Evolutionary conservation across 106 monocot genomes (phyloP), one percentile per base, ranked within the genome.

Genomic region (Dendrobium chrysotoxum): DNA sequence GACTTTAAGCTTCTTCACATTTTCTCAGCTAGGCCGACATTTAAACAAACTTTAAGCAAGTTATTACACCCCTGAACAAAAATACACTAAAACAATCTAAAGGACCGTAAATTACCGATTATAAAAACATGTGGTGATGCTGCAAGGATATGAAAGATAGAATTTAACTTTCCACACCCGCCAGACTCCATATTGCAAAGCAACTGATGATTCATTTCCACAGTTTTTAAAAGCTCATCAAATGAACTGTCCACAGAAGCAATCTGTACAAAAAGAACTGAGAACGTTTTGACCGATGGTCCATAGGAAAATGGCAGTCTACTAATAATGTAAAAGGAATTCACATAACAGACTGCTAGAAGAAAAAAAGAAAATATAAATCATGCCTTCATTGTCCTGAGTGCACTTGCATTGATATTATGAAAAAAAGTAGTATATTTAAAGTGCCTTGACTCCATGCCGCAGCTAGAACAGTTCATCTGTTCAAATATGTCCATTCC

Each of bases 371-470:
- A 72, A 64, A 21, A 61, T 35, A 47, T 2, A 40, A 54, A 38
- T 78, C 83, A 76, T 86, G 84, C 97, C 97, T 97, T 97, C 75
- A 87, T 90, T 38, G 86, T 90, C 38, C 97, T 86, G 42, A 97
- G 88, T 53, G 92, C 86, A 88, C 85, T 97, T 45, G 97, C 97
- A 85, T 97, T 97, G 79, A 94, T 89, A 76, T 97, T 97, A 82
- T 97, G 94, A 79, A 97, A 97, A 86, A 94, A 97, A 53, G 97
- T 86, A 77, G 90, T 90, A 73, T 97, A 97, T 84, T 92, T 97
- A 11, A 97, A 77, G 30, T 89, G 92, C 75, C 94, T 88, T 30
- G 94, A 94, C 55, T 97, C 90, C 80, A 89, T 15, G 4, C 85
- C 75, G 80, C 97, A 97, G 53, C 40, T 91, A 72, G 82, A 79